Evolutionary conservation across 495 filamentous ascomycete species (phyloP).

Genomic region (Tuber microsphaerosporum): DNA sequence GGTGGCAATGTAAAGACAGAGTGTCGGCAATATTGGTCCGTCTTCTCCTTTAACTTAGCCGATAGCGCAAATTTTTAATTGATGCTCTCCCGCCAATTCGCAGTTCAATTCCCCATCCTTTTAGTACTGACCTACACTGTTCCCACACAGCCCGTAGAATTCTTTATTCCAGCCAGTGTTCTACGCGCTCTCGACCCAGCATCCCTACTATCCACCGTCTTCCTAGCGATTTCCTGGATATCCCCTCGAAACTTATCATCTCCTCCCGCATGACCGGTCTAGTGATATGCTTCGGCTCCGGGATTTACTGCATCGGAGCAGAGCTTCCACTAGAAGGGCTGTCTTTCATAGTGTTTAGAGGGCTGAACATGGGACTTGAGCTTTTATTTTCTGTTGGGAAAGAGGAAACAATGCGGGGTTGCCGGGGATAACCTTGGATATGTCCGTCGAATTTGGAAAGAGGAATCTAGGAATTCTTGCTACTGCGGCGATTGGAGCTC

Average conservation of each 20-base stretch:
- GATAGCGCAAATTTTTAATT: background rate
- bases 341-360: background rate
- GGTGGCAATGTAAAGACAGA: background rate
- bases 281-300: background rate
- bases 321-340: background rate
- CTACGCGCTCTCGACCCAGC: background rate
- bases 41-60: background rate
- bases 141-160: background rate
- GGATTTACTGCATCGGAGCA: background rate
- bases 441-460: background rate
- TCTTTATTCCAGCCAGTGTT: background rate
- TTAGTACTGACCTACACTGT: background rate
- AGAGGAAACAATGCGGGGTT: background rate
- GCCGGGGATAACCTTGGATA: background rate
- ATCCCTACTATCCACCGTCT: background rate
- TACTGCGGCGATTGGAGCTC: background rate
- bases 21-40: background rate
- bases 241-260: too few species aligned
- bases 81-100: background rate
- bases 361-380: background rate
- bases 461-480: background rate
- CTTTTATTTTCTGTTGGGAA: background rate
- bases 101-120: too few species aligned
- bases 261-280: background rate
- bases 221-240: background rate